phyloP scores from a whole-genome alignment of 2,329 filamentous ascomycete genomes.

The Drechmeria coniospora region DNA sequence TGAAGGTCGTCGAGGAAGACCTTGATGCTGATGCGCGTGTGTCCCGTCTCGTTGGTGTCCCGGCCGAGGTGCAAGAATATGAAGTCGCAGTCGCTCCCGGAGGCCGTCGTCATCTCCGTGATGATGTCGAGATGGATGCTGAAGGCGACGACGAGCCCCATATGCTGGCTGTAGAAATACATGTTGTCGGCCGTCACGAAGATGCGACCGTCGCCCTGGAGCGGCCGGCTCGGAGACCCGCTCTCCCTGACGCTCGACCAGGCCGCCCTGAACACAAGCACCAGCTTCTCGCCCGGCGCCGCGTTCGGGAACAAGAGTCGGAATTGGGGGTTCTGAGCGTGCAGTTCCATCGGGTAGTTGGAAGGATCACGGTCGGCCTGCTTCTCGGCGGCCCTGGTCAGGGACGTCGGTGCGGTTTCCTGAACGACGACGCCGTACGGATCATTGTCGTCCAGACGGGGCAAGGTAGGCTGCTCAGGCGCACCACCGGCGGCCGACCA shows the following conservation, averaged over 20 bases:
- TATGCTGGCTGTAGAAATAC: constrained; percentile 93
- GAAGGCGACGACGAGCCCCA: constrained; percentile 78
- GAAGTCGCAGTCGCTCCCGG: constrained; percentile 84
- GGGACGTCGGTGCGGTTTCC: constrained; percentile 13
- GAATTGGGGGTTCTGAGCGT: constrained; percentile 84
- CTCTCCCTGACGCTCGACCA: constrained; percentile 46
- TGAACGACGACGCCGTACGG: constrained; percentile 25
- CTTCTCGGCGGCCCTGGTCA: constrained; percentile 12
- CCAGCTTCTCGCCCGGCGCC: constrained; percentile 61
- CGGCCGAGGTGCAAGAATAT: constrained; percentile 66
- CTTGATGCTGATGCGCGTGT: constrained; percentile 71
- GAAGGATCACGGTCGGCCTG: constrained; percentile 39
- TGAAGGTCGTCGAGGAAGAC: constrained; percentile 80
- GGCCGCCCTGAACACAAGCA: constrained; percentile 83
- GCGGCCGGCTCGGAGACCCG: constrained; percentile 22
- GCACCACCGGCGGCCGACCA: constrained; percentile 35
- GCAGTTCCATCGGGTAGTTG: constrained; percentile 74
- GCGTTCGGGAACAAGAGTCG: constrained; percentile 77
- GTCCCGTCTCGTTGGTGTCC: constrained; percentile 44
- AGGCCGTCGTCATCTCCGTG: constrained; percentile 75
- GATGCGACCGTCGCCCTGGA: constrained; percentile 56
- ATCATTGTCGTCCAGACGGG: constrained; percentile 21
- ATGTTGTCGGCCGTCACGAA: constrained; percentile 79
- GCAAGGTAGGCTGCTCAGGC: constrained; percentile 15
- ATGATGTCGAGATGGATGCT: constrained; percentile 61